Evolutionary conservation across 805 yeast species (phyloP), one percentile per base, ranked within the genome.

Genomic region (Kluyveromyces aestuarii): DNA sequence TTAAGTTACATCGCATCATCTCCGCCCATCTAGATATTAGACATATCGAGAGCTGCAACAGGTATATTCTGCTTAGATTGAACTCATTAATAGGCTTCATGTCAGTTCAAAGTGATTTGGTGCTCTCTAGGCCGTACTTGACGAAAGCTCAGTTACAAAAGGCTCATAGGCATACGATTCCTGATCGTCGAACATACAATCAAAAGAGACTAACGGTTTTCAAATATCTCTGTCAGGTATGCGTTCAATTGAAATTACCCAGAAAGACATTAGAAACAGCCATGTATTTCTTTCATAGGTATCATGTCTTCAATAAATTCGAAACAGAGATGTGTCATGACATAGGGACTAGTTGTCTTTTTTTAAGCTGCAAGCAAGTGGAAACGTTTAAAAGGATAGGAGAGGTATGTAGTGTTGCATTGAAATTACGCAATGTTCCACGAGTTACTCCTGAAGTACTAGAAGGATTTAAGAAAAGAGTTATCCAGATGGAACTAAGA

Each of bases 311-410:
- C 63, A 84, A 85, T 59, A 67, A 68, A 51, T 82, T 82, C 57
- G 80, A 76, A 50, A 72, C 74, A 11, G 70, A 69, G 18, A 71
- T 75, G 47, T 79, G 81, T 41, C 73, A 72, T 53, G 81, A 82
- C 41, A 76, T 86, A n/a, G 86, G 87, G 0, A 65, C 82, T 8
- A 75, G 91, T 9, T 76, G 88, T 47, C 61, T 89, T 8, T 76
- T 85, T 49, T 69, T 87, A 14, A 84, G 96, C 2, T 71, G 82
- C 40, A 87, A 89, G 63, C 80, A 81, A 53, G 95, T 87, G 59
- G 96, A 89, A 59, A 86, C 89, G 40, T 82, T 88, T 40, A 88
- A 87, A 62, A 84, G 84, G 55, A 63, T 84, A 14, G 72, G 79
- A 46, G 87, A 84, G 41, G 73, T 88, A 11, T 74, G 62, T 66